phyloP scores from a whole-genome alignment of 2,329 filamentous ascomycete genomes.

The Ophiocordyceps camponoti-saundersi region DNA sequence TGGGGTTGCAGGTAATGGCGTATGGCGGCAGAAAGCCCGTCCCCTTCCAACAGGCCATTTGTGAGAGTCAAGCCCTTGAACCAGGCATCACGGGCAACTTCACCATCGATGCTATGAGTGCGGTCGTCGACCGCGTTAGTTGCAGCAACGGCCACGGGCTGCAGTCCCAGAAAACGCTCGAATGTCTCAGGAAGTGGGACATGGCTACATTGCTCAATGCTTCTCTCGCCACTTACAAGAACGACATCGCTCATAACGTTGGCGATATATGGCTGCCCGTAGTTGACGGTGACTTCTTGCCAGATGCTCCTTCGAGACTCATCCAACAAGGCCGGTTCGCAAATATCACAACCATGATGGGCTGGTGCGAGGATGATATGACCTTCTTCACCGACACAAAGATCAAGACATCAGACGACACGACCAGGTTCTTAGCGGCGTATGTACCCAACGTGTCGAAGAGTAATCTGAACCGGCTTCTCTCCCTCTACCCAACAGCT shows the following conservation, averaged over 20 bases:
- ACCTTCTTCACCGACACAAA: conserved; percentile 21
- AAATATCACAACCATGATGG: conserved; percentile 44
- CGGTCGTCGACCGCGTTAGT: conserved; percentile 21
- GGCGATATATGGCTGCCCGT: conserved; percentile 33
- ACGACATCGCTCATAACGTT: conserved; percentile 25
- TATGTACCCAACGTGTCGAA: conserved; percentile 20
- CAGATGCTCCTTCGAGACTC: conserved; percentile 27
- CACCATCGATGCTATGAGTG: conserved; percentile 26
- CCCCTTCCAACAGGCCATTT: conserved; percentile 28
- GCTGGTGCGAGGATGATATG: conserved; percentile 30
- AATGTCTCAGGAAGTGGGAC: conserved; percentile 26
- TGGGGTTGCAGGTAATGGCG: conserved; percentile 29
- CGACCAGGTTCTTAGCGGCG: conserved; percentile 17
- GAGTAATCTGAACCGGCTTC: conserved; percentile 19
- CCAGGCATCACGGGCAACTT: conserved; percentile 30
- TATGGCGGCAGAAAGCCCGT: conserved; percentile 24
- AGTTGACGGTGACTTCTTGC: conserved; percentile 24
- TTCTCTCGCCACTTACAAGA: conserved; percentile 21
- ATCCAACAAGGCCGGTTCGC: conserved; percentile 41
- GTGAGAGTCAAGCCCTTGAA: conserved; percentile 30
- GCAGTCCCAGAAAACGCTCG: conserved; percentile 24
- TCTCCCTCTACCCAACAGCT: conserved; percentile 29
- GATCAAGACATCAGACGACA: conserved; percentile 22
- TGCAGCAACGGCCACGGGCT: conserved; percentile 21
- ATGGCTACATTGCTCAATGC: conserved; percentile 24